These are phyloP conservation scores for Nannochloris sp. DNA, from an alignment of 139 green algal species.

Conservation along the genomic window DNA sequence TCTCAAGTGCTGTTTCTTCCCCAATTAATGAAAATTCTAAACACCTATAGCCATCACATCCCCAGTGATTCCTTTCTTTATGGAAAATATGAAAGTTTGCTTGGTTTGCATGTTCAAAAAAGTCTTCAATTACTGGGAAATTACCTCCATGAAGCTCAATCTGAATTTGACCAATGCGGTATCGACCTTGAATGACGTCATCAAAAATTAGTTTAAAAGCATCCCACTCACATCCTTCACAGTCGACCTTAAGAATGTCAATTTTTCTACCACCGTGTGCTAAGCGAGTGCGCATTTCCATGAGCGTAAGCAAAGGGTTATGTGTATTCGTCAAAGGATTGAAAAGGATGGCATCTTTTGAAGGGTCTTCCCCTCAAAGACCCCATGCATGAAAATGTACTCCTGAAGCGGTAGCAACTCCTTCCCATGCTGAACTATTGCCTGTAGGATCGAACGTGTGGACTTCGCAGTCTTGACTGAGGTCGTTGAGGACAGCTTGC, in stretches of 20 bases:
- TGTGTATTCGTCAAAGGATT: no score
- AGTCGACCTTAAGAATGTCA: neutral
- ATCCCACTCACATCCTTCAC: neutral
- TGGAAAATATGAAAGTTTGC: neutral
- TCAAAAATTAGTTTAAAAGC: neutral
- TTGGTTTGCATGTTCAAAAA: neutral
- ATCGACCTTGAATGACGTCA: neutral
- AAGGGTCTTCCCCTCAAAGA: neutral
- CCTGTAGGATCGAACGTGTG: conserved; percentile 17
- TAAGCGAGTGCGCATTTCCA: neutral
- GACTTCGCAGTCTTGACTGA: neutral
- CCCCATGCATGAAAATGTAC: neutral
- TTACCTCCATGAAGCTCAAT: neutral
- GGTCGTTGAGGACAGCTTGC: neutral
- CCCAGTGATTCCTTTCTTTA: neutral
- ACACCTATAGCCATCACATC: neutral
- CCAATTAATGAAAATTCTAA: neutral
- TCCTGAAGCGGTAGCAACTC: neutral
- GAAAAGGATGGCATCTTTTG: no score
- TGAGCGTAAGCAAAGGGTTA: neutral
- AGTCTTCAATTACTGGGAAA: neutral
- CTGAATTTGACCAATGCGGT: neutral
- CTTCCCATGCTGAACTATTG: neutral
- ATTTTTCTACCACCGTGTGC: neutral
- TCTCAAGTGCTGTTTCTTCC: neutral